Percentiles rank a stretch among this genome's conserved stretches.
Evolutionary conservation across 2,329 filamentous ascomycete genomes (phyloP).

Genomic region (Xylariaceae sp.): DNA sequence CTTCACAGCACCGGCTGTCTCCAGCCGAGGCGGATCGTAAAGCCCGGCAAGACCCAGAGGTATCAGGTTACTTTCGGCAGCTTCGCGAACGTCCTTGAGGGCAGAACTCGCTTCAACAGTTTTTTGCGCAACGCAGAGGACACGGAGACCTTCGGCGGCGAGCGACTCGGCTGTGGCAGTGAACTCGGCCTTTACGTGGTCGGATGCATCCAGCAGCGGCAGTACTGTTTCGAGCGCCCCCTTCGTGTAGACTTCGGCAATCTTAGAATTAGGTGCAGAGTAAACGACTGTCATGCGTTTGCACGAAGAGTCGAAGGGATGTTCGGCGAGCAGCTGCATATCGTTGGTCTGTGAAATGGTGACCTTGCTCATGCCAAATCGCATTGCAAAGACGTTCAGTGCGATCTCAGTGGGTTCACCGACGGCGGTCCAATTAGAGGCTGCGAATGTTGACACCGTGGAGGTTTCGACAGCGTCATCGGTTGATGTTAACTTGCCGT

Average conservation of each 20-base stretch:
- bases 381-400: constrained; percentile 72
- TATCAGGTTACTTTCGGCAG: constrained; percentile 58
- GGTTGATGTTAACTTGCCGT: constrained; percentile 40
- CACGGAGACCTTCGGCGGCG: constrained; percentile 66
- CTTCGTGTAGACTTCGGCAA: constrained; percentile 56
- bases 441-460: constrained; percentile 49
- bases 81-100: constrained; percentile 51
- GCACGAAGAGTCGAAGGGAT: constrained; percentile 72
- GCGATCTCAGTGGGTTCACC: constrained; percentile 76
- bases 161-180: constrained; percentile 56
- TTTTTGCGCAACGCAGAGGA: constrained; percentile 66
- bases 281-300: constrained; percentile 78
- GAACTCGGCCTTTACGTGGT: constrained; percentile 50
- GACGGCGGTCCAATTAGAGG: constrained; percentile 58
- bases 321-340: constrained; percentile 61
- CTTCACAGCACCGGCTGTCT: constrained; percentile 63
- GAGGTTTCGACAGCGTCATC: constrained; percentile 51
- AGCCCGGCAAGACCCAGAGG: constrained; percentile 74
- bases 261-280: constrained; percentile 39
- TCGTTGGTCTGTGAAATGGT: constrained; percentile 41
- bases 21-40: constrained; percentile 71
- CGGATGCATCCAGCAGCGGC: constrained; percentile 52
- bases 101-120: constrained; percentile 41
- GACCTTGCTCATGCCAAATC: constrained; percentile 59
- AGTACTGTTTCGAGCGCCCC: constrained; percentile 62